Evolutionary conservation across 495 filamentous ascomycete species (phyloP).

Genomic region (Neurospora sp.): DNA sequence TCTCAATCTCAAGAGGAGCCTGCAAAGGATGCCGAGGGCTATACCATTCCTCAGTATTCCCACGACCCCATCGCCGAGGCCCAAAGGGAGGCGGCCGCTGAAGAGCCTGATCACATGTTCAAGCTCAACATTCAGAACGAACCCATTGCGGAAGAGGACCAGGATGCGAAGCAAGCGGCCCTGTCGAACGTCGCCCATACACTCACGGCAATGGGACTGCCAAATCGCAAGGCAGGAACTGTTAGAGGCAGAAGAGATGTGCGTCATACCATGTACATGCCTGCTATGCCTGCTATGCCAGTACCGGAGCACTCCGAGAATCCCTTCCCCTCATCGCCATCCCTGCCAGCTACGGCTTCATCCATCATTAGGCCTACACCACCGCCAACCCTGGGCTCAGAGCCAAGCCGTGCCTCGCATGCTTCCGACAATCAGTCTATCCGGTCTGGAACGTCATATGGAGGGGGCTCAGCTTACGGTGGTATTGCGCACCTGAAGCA

Average conservation of each 20-base stretch:
- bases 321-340: conserved; percentile 36
- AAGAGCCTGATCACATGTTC: conserved; percentile 60
- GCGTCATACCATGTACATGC: conserved; percentile 76
- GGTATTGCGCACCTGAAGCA: conserved; percentile 56
- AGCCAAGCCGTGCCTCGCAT: conserved; percentile 47
- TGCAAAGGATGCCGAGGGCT: conserved; percentile 52
- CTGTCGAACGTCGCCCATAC: conserved; percentile 87
- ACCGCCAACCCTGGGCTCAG: conserved; percentile 36
- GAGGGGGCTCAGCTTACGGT: conserved; percentile 23
- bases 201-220: conserved; percentile 46
- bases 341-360: conserved; percentile 24
- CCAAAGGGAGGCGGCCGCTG: conserved; percentile 61
- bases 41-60: conserved; percentile 54
- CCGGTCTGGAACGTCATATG: conserved; percentile 74
- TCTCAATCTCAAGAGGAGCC: conserved; percentile 16
- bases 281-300: conserved; percentile 45
- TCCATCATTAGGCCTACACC: conserved; percentile 30
- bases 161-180: conserved; percentile 70
- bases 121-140: conserved; percentile 89
- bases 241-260: conserved; percentile 85
- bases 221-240: conserved; percentile 60
- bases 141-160: conserved; percentile 87
- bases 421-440: conserved; percentile 85
- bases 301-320: conserved; percentile 32
- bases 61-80: conserved; percentile 79